Conservation (phyloP, 371 early-diverging fungal genomes). For the Vittaforma corneae region DNA sequence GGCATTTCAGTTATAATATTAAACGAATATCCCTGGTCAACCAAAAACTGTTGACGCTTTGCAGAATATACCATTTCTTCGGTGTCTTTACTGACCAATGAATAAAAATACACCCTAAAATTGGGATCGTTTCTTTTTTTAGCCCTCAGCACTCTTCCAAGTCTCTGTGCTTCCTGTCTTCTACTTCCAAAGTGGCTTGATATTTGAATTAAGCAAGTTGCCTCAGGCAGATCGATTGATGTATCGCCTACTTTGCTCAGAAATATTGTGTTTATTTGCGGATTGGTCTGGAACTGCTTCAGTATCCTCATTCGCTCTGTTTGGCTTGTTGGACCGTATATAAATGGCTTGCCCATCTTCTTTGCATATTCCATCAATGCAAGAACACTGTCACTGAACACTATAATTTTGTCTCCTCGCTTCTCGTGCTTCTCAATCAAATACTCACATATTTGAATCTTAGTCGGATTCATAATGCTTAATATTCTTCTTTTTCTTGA, state of each 20-base stretch:
- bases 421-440: conserved; percentile 82
- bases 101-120: conserved; percentile 90
- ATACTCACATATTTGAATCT: conserved; percentile 91
- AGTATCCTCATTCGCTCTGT: conserved; percentile 85
- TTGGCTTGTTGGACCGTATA: conserved; percentile 87
- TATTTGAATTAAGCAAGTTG: conserved; percentile 92
- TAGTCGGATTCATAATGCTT: conserved; percentile 92
- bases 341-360: conserved; percentile 75
- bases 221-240: conserved; percentile 95
- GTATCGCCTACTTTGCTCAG: conserved; percentile 98
- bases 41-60: conserved; percentile 90
- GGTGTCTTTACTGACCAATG: conserved; percentile 88
- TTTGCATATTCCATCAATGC: conserved; percentile 85
- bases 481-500: conserved; percentile 66
- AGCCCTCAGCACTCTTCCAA: conserved; percentile 84
- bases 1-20: conserved; percentile 74
- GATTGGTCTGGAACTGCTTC: conserved; percentile 83
- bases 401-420: conserved; percentile 95
- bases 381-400: conserved; percentile 94
- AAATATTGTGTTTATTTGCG: conserved; percentile 82
- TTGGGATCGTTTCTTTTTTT: conserved; percentile 85
- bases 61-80: conserved; percentile 96
- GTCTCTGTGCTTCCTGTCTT: conserved; percentile 95
- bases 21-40: conserved; percentile 98
- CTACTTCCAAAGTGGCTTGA: conserved; percentile 95